Evolutionary conservation across 192 early-diverging fungal species (phyloP).

Genomic region (Backusella tarrabulga): DNA sequence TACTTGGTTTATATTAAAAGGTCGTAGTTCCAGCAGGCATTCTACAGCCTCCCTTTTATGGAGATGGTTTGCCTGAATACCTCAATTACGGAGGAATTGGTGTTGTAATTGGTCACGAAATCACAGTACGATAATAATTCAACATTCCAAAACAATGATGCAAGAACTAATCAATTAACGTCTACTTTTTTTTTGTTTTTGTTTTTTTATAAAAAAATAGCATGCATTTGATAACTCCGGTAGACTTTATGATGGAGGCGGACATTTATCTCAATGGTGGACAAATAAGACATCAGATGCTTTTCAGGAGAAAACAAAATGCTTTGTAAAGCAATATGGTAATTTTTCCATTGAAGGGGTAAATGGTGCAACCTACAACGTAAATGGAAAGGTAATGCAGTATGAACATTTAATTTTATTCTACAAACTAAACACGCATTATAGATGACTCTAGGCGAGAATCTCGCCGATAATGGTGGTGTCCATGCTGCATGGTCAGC

Average conservation of each 20-base stretch:
- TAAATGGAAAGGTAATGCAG: conserved; percentile 50
- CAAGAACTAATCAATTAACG: background rate
- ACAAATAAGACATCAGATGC: conserved; percentile 23
- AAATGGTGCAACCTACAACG: conserved; percentile 33
- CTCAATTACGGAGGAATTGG: conserved; percentile 72
- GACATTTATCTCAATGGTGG: conserved; percentile 48
- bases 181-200: background rate
- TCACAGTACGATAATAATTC: conserved; percentile 44
- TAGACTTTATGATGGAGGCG: conserved; percentile 53
- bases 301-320: conserved; percentile 53
- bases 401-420: background rate
- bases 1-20: conserved; percentile 3
- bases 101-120: conserved; percentile 72
- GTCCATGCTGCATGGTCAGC: conserved; percentile 44
- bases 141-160: background rate
- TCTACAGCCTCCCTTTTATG: conserved; percentile 65
- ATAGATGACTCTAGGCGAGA: conserved; percentile 59
- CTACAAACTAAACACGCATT: background rate
- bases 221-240: conserved; percentile 73
- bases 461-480: conserved; percentile 72
- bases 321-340: conserved; percentile 67
- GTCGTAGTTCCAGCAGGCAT: conserved; percentile 60
- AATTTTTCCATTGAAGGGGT: conserved; percentile 45
- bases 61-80: conserved; percentile 47
- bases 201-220: conserved; percentile 10